A percentile compares a stretch with the other conserved stretches of the same genome.
Evolutionary conservation across 768 basidiomycete genomes (phyloP).

Genomic region (Macrocybe gigantea): DNA sequence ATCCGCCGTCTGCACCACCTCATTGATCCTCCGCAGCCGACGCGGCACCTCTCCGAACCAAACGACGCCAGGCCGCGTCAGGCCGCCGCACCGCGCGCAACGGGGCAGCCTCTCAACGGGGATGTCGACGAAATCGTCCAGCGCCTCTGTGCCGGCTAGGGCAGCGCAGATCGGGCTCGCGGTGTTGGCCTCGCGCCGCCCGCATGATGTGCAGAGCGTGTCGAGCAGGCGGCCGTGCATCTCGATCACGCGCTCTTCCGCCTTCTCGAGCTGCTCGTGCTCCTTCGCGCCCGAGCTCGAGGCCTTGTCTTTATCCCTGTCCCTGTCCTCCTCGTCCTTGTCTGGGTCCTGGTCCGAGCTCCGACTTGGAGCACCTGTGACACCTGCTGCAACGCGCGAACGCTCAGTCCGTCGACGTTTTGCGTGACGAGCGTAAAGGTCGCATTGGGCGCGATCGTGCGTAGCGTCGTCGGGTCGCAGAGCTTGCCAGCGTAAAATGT

Average conservation of each 20-base stretch:
- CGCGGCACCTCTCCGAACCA: conserved; percentile 39
- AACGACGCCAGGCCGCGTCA: conserved; percentile 35
- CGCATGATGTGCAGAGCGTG: conserved; percentile 31
- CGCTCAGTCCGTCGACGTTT: conserved; percentile 40
- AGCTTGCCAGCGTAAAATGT: conserved; percentile 34
- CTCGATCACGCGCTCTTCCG: conserved; percentile 24
- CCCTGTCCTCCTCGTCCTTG: neutral
- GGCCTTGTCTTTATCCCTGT: neutral
- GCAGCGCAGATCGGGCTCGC: conserved; percentile 23
- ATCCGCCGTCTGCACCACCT: conserved; percentile 26
- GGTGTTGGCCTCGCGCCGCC: conserved; percentile 19
- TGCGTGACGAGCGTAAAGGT: conserved; percentile 36
- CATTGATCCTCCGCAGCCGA: conserved; percentile 26
- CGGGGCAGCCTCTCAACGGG: conserved; percentile 19
- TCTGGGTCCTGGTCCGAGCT: neutral
- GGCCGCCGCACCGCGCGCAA: conserved; percentile 25
- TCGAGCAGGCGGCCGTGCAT: conserved; percentile 48
- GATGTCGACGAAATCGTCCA: conserved; percentile 22
- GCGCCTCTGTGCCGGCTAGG: conserved; percentile 23
- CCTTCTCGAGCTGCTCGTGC: conserved; percentile 2
- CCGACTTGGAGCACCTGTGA: too few relatives aligned
- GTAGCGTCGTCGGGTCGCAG: conserved; percentile 22
- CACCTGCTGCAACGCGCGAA: conserved; percentile 15
- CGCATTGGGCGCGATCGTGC: conserved; percentile 24
- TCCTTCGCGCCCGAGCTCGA: conserved; percentile 5